A percentile compares a stretch with the other conserved stretches of the same genome.
Evolutionary conservation across 2,329 filamentous ascomycete genomes (phyloP).

Genomic region (Neurospora sp.): DNA sequence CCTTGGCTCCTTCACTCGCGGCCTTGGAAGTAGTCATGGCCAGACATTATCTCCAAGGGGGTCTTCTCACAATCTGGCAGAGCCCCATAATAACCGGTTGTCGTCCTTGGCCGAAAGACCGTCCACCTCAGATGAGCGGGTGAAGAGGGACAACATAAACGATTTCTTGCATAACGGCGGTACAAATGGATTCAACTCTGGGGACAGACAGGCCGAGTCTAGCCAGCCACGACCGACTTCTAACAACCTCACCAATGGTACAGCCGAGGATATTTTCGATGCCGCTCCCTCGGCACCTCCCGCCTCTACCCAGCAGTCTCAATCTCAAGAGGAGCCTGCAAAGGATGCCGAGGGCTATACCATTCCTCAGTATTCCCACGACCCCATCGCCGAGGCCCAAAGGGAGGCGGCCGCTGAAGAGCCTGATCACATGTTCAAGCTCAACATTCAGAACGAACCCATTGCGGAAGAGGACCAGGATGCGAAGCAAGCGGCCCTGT

Average conservation of each 20-base stretch:
- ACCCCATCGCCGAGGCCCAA: conserved; percentile 64
- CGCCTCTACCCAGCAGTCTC: conserved; percentile 30
- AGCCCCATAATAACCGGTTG: conserved; percentile 38
- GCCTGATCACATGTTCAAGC: conserved; percentile 60
- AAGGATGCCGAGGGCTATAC: conserved; percentile 71
- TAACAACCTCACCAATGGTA: conserved; percentile 36
- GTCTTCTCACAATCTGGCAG: conserved; percentile 50
- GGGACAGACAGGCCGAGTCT: conserved; percentile 24
- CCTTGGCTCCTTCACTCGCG: conserved; percentile 46
- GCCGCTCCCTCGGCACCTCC: conserved; percentile 43
- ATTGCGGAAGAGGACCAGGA: conserved; percentile 70
- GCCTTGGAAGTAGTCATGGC: conserved; percentile 54
- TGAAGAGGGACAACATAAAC: neutral
- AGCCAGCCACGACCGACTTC: conserved; percentile 19
- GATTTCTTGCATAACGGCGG: conserved; percentile 30
- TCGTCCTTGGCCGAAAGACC: conserved; percentile 50
- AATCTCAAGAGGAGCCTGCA: conserved; percentile 26
- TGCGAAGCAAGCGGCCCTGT: conserved; percentile 62
- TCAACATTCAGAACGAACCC: conserved; percentile 70
- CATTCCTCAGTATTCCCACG: conserved; percentile 53
- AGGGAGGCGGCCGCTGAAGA: conserved; percentile 54
- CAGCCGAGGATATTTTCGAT: conserved; percentile 37
- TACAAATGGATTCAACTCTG: conserved; percentile 35
- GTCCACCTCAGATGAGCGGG: conserved; percentile 26
- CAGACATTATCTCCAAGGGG: conserved; percentile 45